These are phyloP conservation scores for Passalora sequoiae DNA, from an alignment of 2,329 filamentous ascomycete species.

Conservation along the genomic window DNA sequence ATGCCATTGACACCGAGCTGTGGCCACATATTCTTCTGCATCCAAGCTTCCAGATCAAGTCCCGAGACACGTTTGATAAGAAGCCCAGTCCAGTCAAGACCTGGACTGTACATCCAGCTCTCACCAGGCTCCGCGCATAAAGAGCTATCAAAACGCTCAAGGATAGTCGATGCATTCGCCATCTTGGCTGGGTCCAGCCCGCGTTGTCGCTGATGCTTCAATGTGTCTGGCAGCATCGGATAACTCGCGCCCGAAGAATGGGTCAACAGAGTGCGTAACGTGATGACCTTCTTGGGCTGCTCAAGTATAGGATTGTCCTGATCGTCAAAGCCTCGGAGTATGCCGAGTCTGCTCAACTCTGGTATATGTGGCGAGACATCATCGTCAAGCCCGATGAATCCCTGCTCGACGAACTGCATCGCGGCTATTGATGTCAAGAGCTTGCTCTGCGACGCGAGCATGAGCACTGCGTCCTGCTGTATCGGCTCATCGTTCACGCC, in stretches of 20 bases:
- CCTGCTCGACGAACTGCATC: slow-evolving; percentile 53
- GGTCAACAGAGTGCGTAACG: slow-evolving; percentile 47
- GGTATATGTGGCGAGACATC: slow-evolving; percentile 46
- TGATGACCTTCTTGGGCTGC: slow-evolving; percentile 41
- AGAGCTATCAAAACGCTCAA: slow-evolving; percentile 42
- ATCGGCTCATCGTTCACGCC: slow-evolving; percentile 23
- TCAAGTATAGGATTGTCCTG: slow-evolving; percentile 34
- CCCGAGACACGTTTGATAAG: slow-evolving; percentile 48
- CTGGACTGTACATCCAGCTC: slow-evolving; percentile 48
- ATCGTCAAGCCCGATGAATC: slow-evolving; percentile 43
- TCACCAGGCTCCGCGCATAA: slow-evolving; percentile 50
- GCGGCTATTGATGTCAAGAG: slow-evolving; percentile 50
- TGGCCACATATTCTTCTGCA: slow-evolving; percentile 41
- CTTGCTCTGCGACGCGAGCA: slow-evolving; percentile 38
- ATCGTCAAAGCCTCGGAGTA: slow-evolving; percentile 46
- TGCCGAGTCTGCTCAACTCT: slow-evolving; percentile 44
- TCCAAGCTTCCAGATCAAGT: slow-evolving; percentile 34
- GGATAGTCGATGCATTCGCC: slow-evolving; percentile 32
- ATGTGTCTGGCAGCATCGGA: slow-evolving; percentile 39
- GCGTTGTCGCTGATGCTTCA: slow-evolving; percentile 21
- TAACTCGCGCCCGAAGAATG: slow-evolving; percentile 50
- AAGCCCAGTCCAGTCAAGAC: slow-evolving; percentile 51
- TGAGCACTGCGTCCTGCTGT: slow-evolving; percentile 28
- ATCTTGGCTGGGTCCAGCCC: slow-evolving; percentile 6
- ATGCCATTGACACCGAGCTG: slow-evolving; percentile 41